Evolutionary conservation across 2,329 filamentous ascomycete species (phyloP), one percentile per base, ranked within the genome.

Genomic region (Leptosphaerulina australis): DNA sequence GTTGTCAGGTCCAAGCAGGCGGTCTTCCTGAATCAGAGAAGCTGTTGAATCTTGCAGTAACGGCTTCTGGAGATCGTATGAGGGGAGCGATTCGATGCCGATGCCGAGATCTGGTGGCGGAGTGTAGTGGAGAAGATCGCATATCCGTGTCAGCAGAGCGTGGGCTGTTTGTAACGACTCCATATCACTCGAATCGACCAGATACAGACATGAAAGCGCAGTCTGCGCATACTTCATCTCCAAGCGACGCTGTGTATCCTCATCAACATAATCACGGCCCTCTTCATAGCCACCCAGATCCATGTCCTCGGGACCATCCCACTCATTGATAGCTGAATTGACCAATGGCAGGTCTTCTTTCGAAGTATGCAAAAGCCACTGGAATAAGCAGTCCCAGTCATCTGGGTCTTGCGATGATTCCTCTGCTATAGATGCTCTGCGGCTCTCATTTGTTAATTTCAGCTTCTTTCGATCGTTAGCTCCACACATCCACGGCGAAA

Each of bases 401-500:
- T 77, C 62, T 15, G 41, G 34, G 33, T 69, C 63, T 29, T 58
- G 50, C 21, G 50, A 6, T 12, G 57, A 43, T 17, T 59, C 41
- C 69, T 70, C 82, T 80, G 46, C 44, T 6, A 61, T 55, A 5
- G 67, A 66, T n/a, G 50, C 52, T 20, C 62, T 55, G 18, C 57
- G 61, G 12, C 68, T 60, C 12, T 60, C 60, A 12, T 37, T 47
- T 40, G 74, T 74, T 11, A 81, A 64, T 57, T 74, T 81, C 48
- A 68, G 73, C 55, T 73, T 68, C 52, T 80, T 81, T 76, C 86
- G 85, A 44, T 86, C 81, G 15, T 73, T 79, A 40, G 84, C 79
- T 35, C 84, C 84, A 62, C 88, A 85, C 38, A 91, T 76, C 88
- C 88, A 93, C 2, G 89, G 88, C 0, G 85, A 86, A 39, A 92